Conservation (phyloP, 139 green algal genomes). For the Chlamydomonas schloesseri region DNA sequence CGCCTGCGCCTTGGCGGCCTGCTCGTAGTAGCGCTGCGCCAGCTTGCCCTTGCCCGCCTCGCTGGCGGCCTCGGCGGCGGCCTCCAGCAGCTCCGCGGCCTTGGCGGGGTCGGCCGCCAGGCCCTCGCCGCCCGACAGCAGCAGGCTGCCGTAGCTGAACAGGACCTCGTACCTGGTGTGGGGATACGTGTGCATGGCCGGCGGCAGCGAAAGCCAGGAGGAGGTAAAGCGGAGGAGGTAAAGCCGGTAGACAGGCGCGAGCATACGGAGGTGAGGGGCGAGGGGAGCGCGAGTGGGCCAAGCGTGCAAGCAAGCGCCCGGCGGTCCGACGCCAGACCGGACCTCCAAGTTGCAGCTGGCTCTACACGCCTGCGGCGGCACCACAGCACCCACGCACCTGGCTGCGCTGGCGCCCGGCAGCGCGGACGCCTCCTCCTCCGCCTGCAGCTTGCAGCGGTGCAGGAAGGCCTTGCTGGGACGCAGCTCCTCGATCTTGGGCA, state of each 20-base stretch:
- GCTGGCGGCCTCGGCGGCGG: constrained; percentile 51
- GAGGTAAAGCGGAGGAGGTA: neutral
- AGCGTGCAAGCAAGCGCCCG: too few relatives aligned
- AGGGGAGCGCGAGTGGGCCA: too few relatives aligned
- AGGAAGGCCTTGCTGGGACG: constrained; percentile 5
- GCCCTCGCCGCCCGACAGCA: constrained; percentile 40
- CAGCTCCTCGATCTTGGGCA: constrained; percentile 41
- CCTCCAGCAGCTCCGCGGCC: constrained; percentile 49
- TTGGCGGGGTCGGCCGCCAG: constrained; percentile 29
- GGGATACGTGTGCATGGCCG: too few relatives aligned
- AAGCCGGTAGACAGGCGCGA: neutral
- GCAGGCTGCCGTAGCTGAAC: constrained; percentile 42
- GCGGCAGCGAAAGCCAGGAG: too few relatives aligned
- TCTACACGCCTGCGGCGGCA: too few relatives aligned
- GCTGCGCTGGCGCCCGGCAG: constrained; percentile 29
- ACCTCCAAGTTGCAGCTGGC: too few relatives aligned
- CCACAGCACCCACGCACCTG: constrained; percentile 2
- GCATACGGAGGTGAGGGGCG: neutral
- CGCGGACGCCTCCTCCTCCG: constrained; percentile 48
- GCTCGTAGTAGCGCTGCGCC: constrained; percentile 50
- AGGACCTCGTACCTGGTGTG: constrained; percentile 45
- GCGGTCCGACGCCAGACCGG: too few relatives aligned
- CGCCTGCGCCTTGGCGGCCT: constrained; percentile 46
- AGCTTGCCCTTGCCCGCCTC: constrained; percentile 55
- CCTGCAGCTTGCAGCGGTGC: neutral